Base-by-base conservation (phyloP, 1,284 basidiomycete genomes). In the Peniophora sp. region DNA sequence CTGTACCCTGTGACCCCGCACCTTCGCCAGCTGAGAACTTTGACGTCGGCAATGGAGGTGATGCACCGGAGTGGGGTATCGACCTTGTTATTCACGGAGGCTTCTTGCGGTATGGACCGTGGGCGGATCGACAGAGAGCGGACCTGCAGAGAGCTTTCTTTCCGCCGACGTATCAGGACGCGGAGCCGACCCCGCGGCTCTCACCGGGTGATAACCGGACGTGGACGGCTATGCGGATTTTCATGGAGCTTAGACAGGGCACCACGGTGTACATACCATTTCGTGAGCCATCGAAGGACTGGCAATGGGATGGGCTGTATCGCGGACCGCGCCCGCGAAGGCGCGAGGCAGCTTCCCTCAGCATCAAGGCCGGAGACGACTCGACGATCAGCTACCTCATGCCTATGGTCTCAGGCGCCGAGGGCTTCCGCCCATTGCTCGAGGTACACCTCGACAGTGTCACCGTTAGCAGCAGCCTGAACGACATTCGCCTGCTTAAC, bases 41-140 rank as follows among this genome's bases (percentile, higher is more conserved):
- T 59, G 85, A 92, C 58, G 75, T 93, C 47, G 92, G 90, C 1
- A 96, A 96, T 61, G 85, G 90, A 1, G 92, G 90, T 59, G 64
- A 84, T 17, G 75, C 88, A n/a, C 94, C 94, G 11, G 91, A 97
- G 61, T 97, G 92, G 86, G 92, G 92, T 3, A 70, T 96, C 27
- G 90, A 97, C 59, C 57, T 97, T n/a, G 76, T 83, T 17, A 70
- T 96, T 10, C 74, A 81, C 53, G 83, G 83, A 16, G 93, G 90
- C 0, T 67, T 74, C 25, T 58, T 96, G 41, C 80, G 82, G 32
- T 97, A 97, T 62, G 94, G 94, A 0, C 94, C 94, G 3, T 97
- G 94, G 94, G 84, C 92, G 19, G 94, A 97, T 68, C 77, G 92
- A 24, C 93, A 95, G 66, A 75, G 91, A 45, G 79, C 73, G 16